These are phyloP conservation scores for Termitomyces sp. DNA, from an alignment of 768 basidiomycete genomes.

Conservation along the genomic window DNA sequence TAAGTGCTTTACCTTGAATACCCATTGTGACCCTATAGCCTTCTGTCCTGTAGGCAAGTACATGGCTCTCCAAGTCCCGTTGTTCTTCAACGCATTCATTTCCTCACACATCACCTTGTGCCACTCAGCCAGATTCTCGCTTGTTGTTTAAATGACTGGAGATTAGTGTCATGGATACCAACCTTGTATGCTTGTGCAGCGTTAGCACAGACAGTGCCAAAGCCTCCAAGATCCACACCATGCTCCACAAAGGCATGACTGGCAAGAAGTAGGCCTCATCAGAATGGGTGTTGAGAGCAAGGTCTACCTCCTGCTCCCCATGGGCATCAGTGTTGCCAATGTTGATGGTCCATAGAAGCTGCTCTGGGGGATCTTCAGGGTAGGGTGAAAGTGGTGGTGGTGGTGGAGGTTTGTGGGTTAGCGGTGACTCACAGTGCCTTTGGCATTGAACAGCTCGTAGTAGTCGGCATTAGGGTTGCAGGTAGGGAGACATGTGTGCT, in stretches of 20 bases:
- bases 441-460: constrained; percentile 4
- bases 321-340: neutral
- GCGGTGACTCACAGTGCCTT: neutral
- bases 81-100: no score
- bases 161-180: constrained; percentile 2
- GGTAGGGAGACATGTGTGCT: neutral
- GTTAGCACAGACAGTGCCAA: neutral
- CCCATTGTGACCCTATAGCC: no score
- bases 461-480: neutral
- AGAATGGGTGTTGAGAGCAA: no score
- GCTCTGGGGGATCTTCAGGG: neutral
- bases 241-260: neutral
- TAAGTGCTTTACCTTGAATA: no score
- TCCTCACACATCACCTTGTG: no score
- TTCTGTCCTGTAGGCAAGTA: no score
- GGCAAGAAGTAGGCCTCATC: neutral
- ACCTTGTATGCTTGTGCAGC: neutral
- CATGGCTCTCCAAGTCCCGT: no score
- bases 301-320: neutral
- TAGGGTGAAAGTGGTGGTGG: neutral
- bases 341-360: neutral
- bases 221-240: neutral
- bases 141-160: no score
- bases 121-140: no score
- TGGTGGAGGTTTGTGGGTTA: neutral